Evolutionary conservation across 2,329 filamentous ascomycete species (phyloP), one percentile per base, ranked within the genome.

Genomic region (Elsinoe arachidis): DNA sequence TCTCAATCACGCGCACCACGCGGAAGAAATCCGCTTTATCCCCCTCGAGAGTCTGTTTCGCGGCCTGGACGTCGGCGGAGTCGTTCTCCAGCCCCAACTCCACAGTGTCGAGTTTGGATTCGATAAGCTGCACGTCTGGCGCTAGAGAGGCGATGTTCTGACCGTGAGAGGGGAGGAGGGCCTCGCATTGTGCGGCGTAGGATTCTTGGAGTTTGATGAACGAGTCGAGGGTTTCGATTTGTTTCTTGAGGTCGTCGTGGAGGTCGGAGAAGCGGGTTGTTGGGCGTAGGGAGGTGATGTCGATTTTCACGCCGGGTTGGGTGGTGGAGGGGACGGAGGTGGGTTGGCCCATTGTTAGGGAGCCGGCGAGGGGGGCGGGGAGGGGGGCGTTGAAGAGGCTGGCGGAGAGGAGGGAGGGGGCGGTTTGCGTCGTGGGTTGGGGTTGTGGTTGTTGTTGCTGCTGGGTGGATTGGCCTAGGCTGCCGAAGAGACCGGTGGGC

Each of bases 201-300:
- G 76, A 71, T 66, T 95, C 90, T 68, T 93, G 90, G 56, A 80
- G 79, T 65, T 89, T 82, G 64, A 99, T 92, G 62, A 86, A 83
- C 58, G 82, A 81, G 71, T 99, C 92, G 61, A 95, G 83, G 9
- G 78, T 74, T 61, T 88, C 83, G 61, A 99, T 87, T 63, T 89
- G 76, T 61, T 84, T 82, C 67, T 95, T 90, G 14, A 96, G 77
- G 30, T 88, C 83, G 63, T 92, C 87, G 60, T 88, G 83, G 26
- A 96, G 84, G 70, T 96, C 92, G 68, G 90, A 89, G 76, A 93
- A 96, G 61, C 93, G 88, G 2, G 90, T 96, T 0, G 91, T 95
- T 14, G 87, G 86, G 55, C 90, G 84, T 60, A 97, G 77, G 67
- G 88, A 88, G 64, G 82, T 82, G 55, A 88, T 73, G 70, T 93